These are phyloP conservation scores for Oidiodendron maius DNA, from an alignment of 495 filamentous ascomycete species.

Conservation along the genomic window DNA sequence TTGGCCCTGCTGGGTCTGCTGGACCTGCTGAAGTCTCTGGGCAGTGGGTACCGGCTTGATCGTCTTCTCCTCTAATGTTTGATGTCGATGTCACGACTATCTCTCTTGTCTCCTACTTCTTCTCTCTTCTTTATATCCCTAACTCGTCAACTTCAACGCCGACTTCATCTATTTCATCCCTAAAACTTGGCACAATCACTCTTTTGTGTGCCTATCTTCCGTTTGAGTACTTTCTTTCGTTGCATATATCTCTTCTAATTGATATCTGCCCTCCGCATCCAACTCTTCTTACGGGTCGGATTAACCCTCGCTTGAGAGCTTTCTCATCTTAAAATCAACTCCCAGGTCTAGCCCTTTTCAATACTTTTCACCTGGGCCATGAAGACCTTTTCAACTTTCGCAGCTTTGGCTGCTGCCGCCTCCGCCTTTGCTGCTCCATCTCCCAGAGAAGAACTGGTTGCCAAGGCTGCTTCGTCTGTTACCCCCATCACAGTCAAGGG, in stretches of 20 bases:
- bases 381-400: conserved; percentile 44
- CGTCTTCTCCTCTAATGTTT: no score
- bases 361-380: conserved; percentile 34
- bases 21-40: no score
- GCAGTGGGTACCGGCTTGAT: no score
- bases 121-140: not conserved
- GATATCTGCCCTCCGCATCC: not conserved
- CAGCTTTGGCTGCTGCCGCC: conserved; percentile 50
- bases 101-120: not conserved
- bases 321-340: conserved; percentile 8
- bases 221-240: not conserved
- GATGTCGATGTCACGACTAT: not conserved
- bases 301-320: conserved; percentile 9
- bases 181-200: not conserved
- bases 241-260: not conserved
- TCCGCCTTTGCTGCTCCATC: conserved; percentile 45
- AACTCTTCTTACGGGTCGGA: not conserved
- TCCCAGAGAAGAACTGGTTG: conserved; percentile 41
- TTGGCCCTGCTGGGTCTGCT: no score
- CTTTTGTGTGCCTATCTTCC: not conserved
- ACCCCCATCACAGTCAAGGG: conserved; percentile 53
- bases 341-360: conserved; percentile 14
- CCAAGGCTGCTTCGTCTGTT: conserved; percentile 18
- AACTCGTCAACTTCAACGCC: no score
- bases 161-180: not conserved